Conservation (phyloP, 2,329 filamentous ascomycete species). For the Nannizzia gypsea region DNA sequence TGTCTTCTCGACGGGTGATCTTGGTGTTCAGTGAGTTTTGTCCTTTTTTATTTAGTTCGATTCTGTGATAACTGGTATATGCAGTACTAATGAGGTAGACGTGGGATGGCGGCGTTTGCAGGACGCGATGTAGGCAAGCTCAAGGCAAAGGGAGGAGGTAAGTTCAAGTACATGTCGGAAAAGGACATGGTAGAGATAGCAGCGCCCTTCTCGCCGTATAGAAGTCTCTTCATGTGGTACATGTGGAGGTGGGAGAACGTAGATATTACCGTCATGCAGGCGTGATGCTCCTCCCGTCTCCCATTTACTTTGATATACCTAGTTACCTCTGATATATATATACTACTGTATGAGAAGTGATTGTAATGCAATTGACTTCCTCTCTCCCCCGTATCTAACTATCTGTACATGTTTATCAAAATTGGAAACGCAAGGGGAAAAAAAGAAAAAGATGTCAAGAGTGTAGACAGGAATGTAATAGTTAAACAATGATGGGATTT, state of each 20-base stretch:
- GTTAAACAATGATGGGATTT: neutral
- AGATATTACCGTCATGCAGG: conserved; percentile 47
- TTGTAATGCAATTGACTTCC: too few relatives aligned
- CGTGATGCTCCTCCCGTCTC: neutral
- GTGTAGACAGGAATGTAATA: neutral
- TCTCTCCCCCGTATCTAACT: neutral
- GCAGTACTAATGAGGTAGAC: conserved; percentile 27
- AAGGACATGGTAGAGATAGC: conserved; percentile 79
- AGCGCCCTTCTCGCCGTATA: conserved; percentile 71
- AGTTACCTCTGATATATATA: too few relatives aligned
- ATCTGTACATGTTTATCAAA: conserved; percentile 9
- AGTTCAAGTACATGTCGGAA: conserved; percentile 98
- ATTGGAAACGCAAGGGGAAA: neutral
- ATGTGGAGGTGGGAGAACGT: conserved; percentile 85
- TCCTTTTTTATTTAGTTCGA: neutral
- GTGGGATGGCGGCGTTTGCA: conserved; percentile 80
- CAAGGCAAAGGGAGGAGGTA: conserved; percentile 65
- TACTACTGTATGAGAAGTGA: too few relatives aligned
- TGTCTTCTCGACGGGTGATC: conserved; percentile 81
- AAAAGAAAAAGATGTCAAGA: neutral
- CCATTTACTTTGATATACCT: neutral
- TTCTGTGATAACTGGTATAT: too few relatives aligned
- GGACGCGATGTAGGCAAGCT: conserved; percentile 75
- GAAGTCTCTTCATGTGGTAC: conserved; percentile 95
- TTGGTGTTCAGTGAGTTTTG: conserved; percentile 65